Evolutionary conservation across 805 yeast genomes (phyloP), one percentile per base, ranked within the genome.

Genomic region (Komagataella pastoris): DNA sequence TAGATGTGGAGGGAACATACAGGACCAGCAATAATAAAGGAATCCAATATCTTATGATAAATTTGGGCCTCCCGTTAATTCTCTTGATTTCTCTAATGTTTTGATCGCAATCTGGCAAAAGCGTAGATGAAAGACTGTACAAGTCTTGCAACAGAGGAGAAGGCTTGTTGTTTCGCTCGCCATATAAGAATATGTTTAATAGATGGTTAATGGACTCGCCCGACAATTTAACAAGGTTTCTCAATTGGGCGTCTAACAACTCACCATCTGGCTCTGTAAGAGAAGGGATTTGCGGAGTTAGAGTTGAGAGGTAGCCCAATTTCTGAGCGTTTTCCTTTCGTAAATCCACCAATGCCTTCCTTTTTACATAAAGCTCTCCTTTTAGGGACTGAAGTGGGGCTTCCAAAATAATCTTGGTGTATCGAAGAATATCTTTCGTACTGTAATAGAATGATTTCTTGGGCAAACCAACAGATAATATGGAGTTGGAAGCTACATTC

Each of bases 11-110:
- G 7, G 93, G 88, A 0, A 85, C 85, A 59, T 76, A 78, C 3
- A 73, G 50, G 0, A 72, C 47, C 1, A 75, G 17, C 0, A 74
- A 53, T 1, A 77, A 54, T 0, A 76, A 52, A 1, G 90, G 87
- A 3, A 59, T 49, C 96, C 96, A 89, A 64, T 80, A 79, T 51
- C 87, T 72, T 2, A 71, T 65, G 1, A 70, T 44, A 17, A 65
- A 57, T 1, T 67, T 59, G 17, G 87, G 87, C 51, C 62, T 64
- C 7, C 59, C 56, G 48, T 61, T 59, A 19, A 46, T 17, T 3
- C 8, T 10, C 17, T 55, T 50, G 14, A 50, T 46, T 10, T 17
- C 4, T 30, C 14, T 10, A 30, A 30, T 30, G 40, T 14, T 30
- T 5, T 14, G 40, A 30, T 30, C 40, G 40, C 40, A 30, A 30